A percentile compares a stretch with the other conserved stretches of the same genome.
Evolutionary conservation across 768 basidiomycete species (phyloP).

Genomic region (Hericium alpestre): DNA sequence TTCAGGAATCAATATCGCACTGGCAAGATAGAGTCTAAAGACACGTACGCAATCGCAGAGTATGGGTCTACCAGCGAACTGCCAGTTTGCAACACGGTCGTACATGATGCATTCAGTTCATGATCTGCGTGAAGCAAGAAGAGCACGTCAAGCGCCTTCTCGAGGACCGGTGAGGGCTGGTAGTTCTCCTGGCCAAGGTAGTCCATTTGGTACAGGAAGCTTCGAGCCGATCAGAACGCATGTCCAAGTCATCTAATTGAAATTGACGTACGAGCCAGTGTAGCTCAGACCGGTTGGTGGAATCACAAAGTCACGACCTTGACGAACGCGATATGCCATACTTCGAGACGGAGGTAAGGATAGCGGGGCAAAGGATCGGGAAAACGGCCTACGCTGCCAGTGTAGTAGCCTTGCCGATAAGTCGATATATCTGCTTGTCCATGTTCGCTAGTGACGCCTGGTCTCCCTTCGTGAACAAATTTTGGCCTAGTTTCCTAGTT

Average conservation of each 20-base stretch:
- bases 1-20: not conserved
- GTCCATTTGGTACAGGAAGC: constrained; percentile 88
- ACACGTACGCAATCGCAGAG: constrained; percentile 64
- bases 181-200: constrained; percentile 66
- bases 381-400: constrained; percentile 58
- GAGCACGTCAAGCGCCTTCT: constrained; percentile 77
- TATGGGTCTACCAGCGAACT: constrained; percentile 88
- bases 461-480: constrained; percentile 62
- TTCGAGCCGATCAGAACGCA: constrained; percentile 17
- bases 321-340: constrained; percentile 89
- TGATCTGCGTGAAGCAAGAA: constrained; percentile 89
- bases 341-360: constrained; percentile 22
- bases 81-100: constrained; percentile 80
- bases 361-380: not conserved
- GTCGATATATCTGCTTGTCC: constrained; percentile 86
- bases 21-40: not conserved
- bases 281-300: constrained; percentile 79
- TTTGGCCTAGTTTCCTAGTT: constrained; percentile 45
- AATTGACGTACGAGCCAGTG: constrained; percentile 57
- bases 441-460: constrained; percentile 59
- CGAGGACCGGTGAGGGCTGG: constrained; percentile 72
- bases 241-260: not conserved
- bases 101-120: constrained; percentile 79
- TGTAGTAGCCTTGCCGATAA: constrained; percentile 83
- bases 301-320: constrained; percentile 79